Evolutionary conservation across 1,284 basidiomycete genomes (phyloP).

Genomic region (Cryptococcus sp.): DNA sequence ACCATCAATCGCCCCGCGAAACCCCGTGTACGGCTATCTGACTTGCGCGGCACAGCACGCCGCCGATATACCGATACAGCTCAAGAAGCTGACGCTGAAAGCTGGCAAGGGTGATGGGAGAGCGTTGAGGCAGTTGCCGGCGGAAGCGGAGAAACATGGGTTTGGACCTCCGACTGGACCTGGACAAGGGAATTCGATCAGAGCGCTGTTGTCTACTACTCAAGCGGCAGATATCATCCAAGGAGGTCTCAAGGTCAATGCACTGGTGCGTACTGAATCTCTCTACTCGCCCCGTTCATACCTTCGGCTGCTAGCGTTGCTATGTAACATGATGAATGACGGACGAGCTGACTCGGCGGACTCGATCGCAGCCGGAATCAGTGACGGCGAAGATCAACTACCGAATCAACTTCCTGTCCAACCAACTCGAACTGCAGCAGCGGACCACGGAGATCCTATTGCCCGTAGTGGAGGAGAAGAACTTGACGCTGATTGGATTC

Average conservation of each 20-base stretch:
- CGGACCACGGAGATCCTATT: slow-evolving; percentile 27
- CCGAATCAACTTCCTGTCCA: slow-evolving; percentile 39
- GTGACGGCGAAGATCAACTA: slow-evolving; percentile 42
- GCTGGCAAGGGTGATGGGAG: slow-evolving; percentile 33
- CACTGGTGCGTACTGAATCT: slow-evolving; percentile 35
- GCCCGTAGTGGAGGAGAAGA: slow-evolving; percentile 32
- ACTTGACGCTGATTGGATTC: slow-evolving; percentile 37
- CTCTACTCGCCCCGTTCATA: neutral
- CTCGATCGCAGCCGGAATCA: slow-evolving; percentile 30
- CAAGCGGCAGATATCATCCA: slow-evolving; percentile 50
- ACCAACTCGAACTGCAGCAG: slow-evolving; percentile 31
- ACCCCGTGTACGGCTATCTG: slow-evolving; percentile 55
- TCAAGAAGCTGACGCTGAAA: slow-evolving; percentile 43
- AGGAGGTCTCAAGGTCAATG: slow-evolving; percentile 54
- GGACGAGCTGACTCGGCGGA: neutral
- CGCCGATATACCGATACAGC: slow-evolving; percentile 43
- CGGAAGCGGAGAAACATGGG: slow-evolving; percentile 41
- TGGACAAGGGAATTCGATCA: slow-evolving; percentile 24
- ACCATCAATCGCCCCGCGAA: slow-evolving; percentile 42
- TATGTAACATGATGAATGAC: neutral
- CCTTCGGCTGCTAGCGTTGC: neutral
- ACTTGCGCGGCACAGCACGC: slow-evolving; percentile 57
- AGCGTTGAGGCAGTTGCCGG: slow-evolving; percentile 52
- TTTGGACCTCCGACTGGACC: slow-evolving; percentile 11
- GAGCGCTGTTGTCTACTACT: slow-evolving; percentile 49